A percentile compares a stretch with the other conserved stretches of the same genome.
phyloP scores from a whole-genome alignment of 495 filamentous ascomycete species.

The Aspergillus nanangensis region DNA sequence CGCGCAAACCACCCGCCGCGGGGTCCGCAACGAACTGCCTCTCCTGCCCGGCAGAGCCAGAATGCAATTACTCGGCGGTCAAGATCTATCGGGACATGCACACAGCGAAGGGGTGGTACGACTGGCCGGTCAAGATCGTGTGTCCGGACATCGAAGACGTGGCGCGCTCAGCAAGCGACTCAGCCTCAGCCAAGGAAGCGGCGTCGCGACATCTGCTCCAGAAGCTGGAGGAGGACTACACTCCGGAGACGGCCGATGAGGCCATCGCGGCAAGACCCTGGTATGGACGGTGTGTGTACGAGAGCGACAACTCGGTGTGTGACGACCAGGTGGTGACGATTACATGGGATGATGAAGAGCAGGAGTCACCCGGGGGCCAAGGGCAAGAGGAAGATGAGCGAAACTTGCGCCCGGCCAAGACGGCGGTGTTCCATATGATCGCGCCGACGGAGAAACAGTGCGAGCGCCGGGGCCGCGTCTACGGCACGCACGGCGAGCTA shows the following conservation, averaged over 20 bases:
- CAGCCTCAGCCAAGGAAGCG: constrained; percentile 12
- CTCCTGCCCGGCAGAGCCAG: constrained; percentile 64
- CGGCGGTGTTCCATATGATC: constrained; percentile 89
- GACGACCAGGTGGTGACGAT: constrained; percentile 89
- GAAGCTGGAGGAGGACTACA: constrained; percentile 65
- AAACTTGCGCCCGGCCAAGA: constrained; percentile 53
- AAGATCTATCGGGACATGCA: constrained; percentile 66
- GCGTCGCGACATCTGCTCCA: constrained; percentile 26
- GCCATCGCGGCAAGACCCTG: constrained; percentile 63
- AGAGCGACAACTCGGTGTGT: constrained; percentile 81
- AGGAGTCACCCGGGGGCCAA: too few species aligned
- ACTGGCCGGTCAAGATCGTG: constrained; percentile 86
- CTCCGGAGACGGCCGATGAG: constrained; percentile 28
- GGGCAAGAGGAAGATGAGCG: constrained; percentile 24
- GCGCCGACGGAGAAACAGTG: constrained; percentile 85
- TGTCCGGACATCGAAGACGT: constrained; percentile 83
- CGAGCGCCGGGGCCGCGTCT: constrained; percentile 73
- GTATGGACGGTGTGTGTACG: constrained; percentile 94
- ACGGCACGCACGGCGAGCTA: constrained; percentile 83
- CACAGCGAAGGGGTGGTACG: constrained; percentile 53
- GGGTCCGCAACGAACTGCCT: constrained; percentile 84
- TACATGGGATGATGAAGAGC: constrained; percentile 58
- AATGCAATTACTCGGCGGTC: constrained; percentile 79
- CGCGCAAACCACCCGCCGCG: constrained; percentile 69
- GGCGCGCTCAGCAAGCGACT: not conserved